Base-by-base conservation (phyloP, 2,329 filamentous ascomycete genomes). In the Penicillium occitanis region DNA sequence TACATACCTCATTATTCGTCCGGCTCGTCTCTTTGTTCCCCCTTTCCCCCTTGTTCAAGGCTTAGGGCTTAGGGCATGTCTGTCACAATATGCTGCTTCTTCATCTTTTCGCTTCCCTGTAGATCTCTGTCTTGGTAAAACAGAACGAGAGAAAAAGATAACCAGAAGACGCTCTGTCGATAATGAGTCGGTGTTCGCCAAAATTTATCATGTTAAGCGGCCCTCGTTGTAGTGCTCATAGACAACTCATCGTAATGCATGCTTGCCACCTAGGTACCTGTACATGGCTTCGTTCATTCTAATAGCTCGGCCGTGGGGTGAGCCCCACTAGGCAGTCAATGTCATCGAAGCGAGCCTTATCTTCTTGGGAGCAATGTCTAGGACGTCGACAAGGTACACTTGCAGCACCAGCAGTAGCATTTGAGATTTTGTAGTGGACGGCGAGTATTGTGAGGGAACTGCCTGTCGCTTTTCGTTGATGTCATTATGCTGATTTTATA, bases 21-120 rank as follows among this genome's bases (percentile, higher is more conserved):
- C 51, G n/a, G 35, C 14, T 33, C 25, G 10, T 30, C 25, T 51
- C 25, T 25, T 25, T 25, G 25, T 25, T 25, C 48, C 14, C 8
- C 7, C n/a, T 25, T 40, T 28, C 13, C 11, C n/a, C 37, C 37
- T 5, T 28, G 19, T 11, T 5, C 37, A 40, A 25, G 57, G 37
- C 57, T 33, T 60, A 60, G 57, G 57, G 57, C 14, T 46, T 60
- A 44, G 57, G 37, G 57, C 35, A 59, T 35, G 14, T 14, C n/a
- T 55, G 22, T 55, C 4, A 10, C 28, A 30, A n/a, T 33, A 25
- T 53, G 25, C 13, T 51, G 4, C 22, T 19, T 46, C n/a, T 46
- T 46, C 40, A 42, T 42, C n/a, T 11, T 28, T 10, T 30, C 14
- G 48, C 25, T 51, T 30, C 48, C 48, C 11, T 51, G 48, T 28